Conservation (phyloP, 148 eudicot genomes). For the Persicaria tinctoria region DNA sequence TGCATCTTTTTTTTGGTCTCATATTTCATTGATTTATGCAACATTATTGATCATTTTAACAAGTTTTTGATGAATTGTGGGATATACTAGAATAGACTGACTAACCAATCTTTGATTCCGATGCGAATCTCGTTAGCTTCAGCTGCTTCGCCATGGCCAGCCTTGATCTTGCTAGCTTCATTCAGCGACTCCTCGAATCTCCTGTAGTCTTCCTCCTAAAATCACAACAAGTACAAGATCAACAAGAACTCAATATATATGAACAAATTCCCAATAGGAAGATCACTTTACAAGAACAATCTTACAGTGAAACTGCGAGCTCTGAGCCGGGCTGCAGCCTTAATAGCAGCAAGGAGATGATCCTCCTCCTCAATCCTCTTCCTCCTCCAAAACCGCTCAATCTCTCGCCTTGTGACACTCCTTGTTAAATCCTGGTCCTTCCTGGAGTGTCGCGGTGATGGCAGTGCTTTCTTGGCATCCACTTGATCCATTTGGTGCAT, state of each 20-base stretch:
- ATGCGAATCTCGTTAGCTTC: slow-evolving; percentile 38
- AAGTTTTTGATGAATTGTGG: too few species aligned
- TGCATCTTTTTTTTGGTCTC: too few species aligned
- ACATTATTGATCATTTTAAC: too few species aligned
- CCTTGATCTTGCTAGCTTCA: slow-evolving; percentile 19
- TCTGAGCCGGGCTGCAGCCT: slow-evolving; percentile 67
- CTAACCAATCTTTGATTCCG: slow-evolving; percentile 71
- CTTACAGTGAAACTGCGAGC: slow-evolving; percentile 52
- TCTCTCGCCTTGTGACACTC: slow-evolving; percentile 59
- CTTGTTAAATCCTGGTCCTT: background rate
- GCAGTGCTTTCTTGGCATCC: too few species aligned
- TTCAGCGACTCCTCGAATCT: slow-evolving; percentile 37
- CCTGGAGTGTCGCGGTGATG: too few species aligned
- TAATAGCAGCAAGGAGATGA: slow-evolving; percentile 61
- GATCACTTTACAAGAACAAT: background rate
- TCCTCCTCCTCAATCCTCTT: slow-evolving; percentile 60
- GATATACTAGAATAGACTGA: background rate
- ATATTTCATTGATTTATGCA: too few species aligned
- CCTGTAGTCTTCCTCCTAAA: slow-evolving; percentile 49
- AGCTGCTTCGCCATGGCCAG: slow-evolving; percentile 13
- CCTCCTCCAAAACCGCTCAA: slow-evolving; percentile 59
- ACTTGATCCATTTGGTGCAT: too few species aligned
- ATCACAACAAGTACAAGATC: background rate
- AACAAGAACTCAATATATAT: background rate
- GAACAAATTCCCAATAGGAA: background rate